Conservation (phyloP, 805 yeast genomes). For the Kluyveromyces siamensis region DNA sequence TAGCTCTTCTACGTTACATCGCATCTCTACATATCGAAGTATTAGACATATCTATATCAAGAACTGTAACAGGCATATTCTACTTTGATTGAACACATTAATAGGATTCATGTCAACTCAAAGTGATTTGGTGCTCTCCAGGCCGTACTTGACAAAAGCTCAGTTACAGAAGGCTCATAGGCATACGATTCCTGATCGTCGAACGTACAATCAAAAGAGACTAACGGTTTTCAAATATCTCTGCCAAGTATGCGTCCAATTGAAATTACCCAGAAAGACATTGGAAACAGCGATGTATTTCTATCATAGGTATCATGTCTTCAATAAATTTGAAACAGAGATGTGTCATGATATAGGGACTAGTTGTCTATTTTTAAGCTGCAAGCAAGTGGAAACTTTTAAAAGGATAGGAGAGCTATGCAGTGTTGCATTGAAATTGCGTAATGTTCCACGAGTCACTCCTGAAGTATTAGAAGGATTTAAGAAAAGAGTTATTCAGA, state of each 20-base stretch:
- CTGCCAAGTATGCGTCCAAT: slow-evolving; percentile 40
- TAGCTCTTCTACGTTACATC: background rate
- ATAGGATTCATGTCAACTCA: slow-evolving; percentile 8
- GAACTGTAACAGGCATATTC: background rate
- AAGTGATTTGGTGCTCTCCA: slow-evolving; percentile 32
- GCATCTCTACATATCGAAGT: too few relatives aligned
- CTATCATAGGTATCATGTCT: slow-evolving; percentile 62
- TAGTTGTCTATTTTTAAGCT: slow-evolving; percentile 59
- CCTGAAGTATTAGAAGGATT: slow-evolving; percentile 41
- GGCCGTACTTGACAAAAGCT: slow-evolving; percentile 51
- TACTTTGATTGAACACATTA: background rate
- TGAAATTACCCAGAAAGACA: slow-evolving; percentile 63
- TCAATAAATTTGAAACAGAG: slow-evolving; percentile 48
- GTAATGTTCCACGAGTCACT: slow-evolving; percentile 19
- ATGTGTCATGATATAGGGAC: slow-evolving; percentile 56
- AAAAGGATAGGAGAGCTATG: slow-evolving; percentile 60
- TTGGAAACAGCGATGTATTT: slow-evolving; percentile 63
- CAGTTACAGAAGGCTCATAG: slow-evolving; percentile 45
- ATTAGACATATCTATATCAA: too few relatives aligned
- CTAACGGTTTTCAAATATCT: slow-evolving; percentile 46
- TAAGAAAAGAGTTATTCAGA: slow-evolving; percentile 43
- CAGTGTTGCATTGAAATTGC: slow-evolving; percentile 30
- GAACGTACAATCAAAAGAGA: slow-evolving; percentile 43
- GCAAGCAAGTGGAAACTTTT: slow-evolving; percentile 77
- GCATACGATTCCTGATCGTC: slow-evolving; percentile 42